Evolutionary conservation across 805 yeast genomes (phyloP).

Genomic region (Saccharomyces mikatae): DNA sequence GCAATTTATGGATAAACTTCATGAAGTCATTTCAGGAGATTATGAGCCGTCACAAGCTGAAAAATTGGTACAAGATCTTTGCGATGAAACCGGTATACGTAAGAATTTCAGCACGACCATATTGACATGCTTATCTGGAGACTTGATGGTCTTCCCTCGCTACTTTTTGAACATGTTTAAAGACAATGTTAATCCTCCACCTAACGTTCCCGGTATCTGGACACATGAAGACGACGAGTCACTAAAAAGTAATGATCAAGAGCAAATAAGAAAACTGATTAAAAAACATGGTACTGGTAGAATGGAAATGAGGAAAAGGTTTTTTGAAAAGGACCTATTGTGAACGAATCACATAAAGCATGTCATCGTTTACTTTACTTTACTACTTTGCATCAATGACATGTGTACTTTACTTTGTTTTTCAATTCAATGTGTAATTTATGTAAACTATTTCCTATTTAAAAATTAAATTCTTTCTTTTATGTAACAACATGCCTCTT

Average conservation of each 20-base stretch:
- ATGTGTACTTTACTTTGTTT: neutral
- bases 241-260: slow-evolving; percentile 29
- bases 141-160: slow-evolving; percentile 35
- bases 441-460: neutral
- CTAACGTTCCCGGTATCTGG: slow-evolving; percentile 39
- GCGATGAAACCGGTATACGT: slow-evolving; percentile 36
- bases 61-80: slow-evolving; percentile 34
- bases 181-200: slow-evolving; percentile 37
- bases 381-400: neutral
- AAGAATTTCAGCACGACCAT: slow-evolving; percentile 37
- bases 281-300: slow-evolving; percentile 36
- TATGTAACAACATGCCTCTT: too few relatives aligned
- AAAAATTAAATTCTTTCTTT: neutral
- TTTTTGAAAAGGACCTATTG: slow-evolving; percentile 32
- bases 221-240: slow-evolving; percentile 37
- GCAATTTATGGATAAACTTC: slow-evolving; percentile 30
- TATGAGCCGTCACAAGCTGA: slow-evolving; percentile 39
- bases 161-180: slow-evolving; percentile 35
- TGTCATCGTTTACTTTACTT: neutral
- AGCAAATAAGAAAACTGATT: slow-evolving; percentile 28
- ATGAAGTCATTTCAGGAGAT: slow-evolving; percentile 35
- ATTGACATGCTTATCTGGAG: slow-evolving; percentile 38
- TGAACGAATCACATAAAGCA: slow-evolving; percentile 3
- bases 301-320: slow-evolving; percentile 35
- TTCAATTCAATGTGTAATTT: neutral